A percentile compares a stretch with the other conserved stretches of the same genome.
Evolutionary conservation across 441 rosid species (phyloP).

Genomic region (Gossypium laxum): DNA sequence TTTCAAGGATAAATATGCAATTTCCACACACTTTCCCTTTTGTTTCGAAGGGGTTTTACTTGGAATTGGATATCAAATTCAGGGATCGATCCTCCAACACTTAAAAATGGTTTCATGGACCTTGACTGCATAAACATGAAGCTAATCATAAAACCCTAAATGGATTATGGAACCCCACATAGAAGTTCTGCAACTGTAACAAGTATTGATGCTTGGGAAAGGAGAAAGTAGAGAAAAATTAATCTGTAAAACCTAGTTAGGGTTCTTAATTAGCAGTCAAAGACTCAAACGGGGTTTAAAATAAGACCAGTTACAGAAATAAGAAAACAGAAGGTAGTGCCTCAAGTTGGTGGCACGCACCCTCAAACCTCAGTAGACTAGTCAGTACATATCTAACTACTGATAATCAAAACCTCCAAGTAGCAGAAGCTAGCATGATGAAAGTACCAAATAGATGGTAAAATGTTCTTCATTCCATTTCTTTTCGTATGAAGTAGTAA

Average conservation of each 20-base stretch:
- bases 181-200: background rate
- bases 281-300: background rate
- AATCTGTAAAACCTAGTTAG: background rate
- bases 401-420: constrained; percentile 4
- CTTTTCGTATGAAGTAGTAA: background rate
- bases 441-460: background rate
- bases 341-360: background rate
- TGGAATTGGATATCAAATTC: background rate
- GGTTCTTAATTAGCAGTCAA: constrained; percentile 4
- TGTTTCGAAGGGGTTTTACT: background rate
- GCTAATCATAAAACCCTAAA: background rate
- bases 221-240: background rate
- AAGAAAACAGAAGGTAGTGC: background rate
- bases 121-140: background rate
- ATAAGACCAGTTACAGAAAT: background rate
- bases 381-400: background rate
- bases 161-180: background rate
- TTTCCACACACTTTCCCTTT: background rate
- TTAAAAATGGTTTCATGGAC: background rate
- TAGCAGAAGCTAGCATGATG: background rate
- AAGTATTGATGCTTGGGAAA: background rate
- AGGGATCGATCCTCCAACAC: background rate
- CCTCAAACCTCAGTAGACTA: background rate
- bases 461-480: background rate
- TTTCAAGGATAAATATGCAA: background rate